Percentiles rank a stretch among this genome's conserved stretches.
These are phyloP conservation scores for Penicillium sp. DNA, from an alignment of 2,329 filamentous ascomycete genomes.

Conservation along the genomic window DNA sequence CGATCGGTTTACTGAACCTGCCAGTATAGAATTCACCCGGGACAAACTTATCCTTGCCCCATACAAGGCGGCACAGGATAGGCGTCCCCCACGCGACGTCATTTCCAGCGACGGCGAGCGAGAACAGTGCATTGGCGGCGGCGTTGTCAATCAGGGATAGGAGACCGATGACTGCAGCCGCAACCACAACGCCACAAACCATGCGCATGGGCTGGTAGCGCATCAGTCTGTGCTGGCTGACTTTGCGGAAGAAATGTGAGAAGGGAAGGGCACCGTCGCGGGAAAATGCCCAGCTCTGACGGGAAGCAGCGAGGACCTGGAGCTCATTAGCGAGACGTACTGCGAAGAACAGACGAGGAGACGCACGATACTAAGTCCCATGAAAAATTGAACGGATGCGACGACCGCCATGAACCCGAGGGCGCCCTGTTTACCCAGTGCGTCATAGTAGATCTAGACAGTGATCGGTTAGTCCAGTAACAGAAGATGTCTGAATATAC, in stretches of 20 bases:
- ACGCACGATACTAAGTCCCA: slow-evolving; percentile 55
- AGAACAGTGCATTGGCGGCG: slow-evolving; percentile 58
- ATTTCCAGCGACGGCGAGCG: slow-evolving; percentile 53
- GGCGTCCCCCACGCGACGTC: slow-evolving; percentile 59
- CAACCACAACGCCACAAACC: slow-evolving; percentile 55
- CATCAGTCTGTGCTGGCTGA: slow-evolving; percentile 48
- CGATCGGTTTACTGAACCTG: slow-evolving; percentile 52
- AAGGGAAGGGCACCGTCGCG: slow-evolving; percentile 61
- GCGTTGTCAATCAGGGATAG: slow-evolving; percentile 57
- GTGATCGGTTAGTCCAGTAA: not conserved
- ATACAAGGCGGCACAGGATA: slow-evolving; percentile 56
- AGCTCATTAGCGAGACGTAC: slow-evolving; percentile 8
- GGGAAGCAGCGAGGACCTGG: slow-evolving; percentile 53
- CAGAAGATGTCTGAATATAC: not conserved
- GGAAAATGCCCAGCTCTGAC: slow-evolving; percentile 62
- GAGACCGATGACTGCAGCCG: slow-evolving; percentile 54
- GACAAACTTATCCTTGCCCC: slow-evolving; percentile 57
- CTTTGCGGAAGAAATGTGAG: slow-evolving; percentile 55
- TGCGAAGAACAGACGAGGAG: no score
- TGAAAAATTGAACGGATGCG: slow-evolving; percentile 62
- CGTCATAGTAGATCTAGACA: slow-evolving; percentile 58
- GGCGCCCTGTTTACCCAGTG: slow-evolving; percentile 58
- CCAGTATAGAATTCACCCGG: slow-evolving; percentile 61
- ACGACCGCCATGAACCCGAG: slow-evolving; percentile 59
- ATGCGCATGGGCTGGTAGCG: slow-evolving; percentile 58